Evolutionary conservation across 2,329 filamentous ascomycete species (phyloP), one percentile per base, ranked within the genome.

Genomic region (Paraconiothyrium brasiliense): DNA sequence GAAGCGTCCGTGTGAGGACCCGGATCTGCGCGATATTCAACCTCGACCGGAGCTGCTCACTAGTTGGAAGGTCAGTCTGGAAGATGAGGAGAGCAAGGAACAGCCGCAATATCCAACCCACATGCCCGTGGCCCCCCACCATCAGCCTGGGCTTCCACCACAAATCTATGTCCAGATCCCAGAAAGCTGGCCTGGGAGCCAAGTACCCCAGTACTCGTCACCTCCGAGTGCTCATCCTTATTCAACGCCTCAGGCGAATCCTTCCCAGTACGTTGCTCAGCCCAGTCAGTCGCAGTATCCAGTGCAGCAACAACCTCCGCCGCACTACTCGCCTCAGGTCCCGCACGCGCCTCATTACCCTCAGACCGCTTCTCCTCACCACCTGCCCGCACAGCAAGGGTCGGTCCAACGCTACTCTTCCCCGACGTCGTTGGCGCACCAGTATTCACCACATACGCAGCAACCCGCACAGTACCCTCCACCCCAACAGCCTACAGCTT

Each of bases 11-110:
- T 72, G 64, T 50, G 67, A 77, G 57, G 76, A 79, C 54, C 64
- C 69, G 27, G 73, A 74, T 56, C 63, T 77, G n/a, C 69, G 69
- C 55, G 71, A 75, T 43, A 67, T 78, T 20, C 74, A 76, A 27
- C 75, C 76, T 6, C 60, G 76, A 46, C 65, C 71, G 20, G 76
- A 77, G 44, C 67, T 78, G 24, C 69, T 78, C 24, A 72, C 66
- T 52, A 73, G 74, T 7, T 78, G 76, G 76, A 78, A 78, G 62
- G 76, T 78, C 54, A 76, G 75, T 41, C 68, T 78, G 2, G 76
- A 78, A 49, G 76, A 78, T 35, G 76, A 78, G 59, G 76, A 78
- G 55, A 75, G 67, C 65, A 76, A 76, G 47, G 76, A 78, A 27
- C 65, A 75, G 64, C 73, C 37, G 66, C 67, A n/a, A 56, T 73